Conservation (phyloP, 2,329 filamentous ascomycete genomes). For the Phoma herbarum region DNA sequence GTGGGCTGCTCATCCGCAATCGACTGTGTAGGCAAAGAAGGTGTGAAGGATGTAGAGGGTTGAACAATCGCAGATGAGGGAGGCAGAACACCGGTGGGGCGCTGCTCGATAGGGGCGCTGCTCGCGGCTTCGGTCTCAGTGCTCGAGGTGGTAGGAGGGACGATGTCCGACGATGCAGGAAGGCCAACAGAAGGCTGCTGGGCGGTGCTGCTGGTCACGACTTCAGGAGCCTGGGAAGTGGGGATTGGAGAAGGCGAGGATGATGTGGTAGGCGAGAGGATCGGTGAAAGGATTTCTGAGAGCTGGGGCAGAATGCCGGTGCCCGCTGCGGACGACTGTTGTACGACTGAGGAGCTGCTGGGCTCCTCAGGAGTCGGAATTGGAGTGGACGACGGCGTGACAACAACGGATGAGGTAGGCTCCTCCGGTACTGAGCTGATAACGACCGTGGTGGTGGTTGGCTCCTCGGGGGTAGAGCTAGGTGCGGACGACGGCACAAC, state of each 20-base stretch:
- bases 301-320: constrained; percentile 15
- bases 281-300: constrained; percentile 11
- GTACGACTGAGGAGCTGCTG: constrained; percentile 5
- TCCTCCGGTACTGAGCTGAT: neutral
- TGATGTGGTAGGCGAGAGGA: constrained; percentile 5
- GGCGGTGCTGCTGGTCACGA: neutral
- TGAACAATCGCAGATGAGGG: constrained; percentile 2
- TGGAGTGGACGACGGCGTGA: neutral
- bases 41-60: constrained; percentile 11
- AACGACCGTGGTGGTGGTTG: neutral
- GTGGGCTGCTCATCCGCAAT: constrained; percentile 7
- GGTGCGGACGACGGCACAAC: neutral
- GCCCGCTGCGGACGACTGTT: constrained; percentile 5
- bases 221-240: neutral
- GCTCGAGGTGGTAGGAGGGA: constrained; percentile 8
- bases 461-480: neutral
- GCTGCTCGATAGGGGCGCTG: neutral
- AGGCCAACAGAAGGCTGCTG: constrained; percentile 3
- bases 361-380: neutral
- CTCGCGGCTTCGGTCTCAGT: neutral
- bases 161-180: constrained; percentile 4
- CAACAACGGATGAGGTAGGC: neutral
- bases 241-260: constrained; percentile 3
- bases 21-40: constrained; percentile 29
- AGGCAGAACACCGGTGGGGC: constrained; percentile 10